A percentile compares a stretch with the other conserved stretches of the same genome.
Conservation (phyloP, 441 rosid species). For the Isatis lusitanica region DNA sequence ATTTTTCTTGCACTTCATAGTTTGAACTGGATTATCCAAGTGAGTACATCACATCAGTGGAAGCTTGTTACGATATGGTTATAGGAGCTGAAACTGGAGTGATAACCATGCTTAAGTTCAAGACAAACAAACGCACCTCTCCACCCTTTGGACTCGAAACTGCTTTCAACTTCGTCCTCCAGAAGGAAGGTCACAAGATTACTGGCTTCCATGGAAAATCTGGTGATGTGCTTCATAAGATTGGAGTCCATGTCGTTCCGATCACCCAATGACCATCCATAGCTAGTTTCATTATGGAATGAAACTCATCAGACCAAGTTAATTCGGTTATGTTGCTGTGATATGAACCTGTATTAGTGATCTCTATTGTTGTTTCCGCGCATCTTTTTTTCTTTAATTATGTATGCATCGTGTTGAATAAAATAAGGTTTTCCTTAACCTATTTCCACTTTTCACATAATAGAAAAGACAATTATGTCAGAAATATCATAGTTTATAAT, state of each 20-base stretch:
- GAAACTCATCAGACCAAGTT: neutral
- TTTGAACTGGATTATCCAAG: constrained; percentile 14
- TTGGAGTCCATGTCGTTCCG: constrained; percentile 28
- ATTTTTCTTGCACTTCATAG: neutral
- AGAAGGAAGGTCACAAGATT: constrained; percentile 20
- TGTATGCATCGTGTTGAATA: neutral
- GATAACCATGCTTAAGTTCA: constrained; percentile 26
- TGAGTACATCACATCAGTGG: constrained; percentile 20
- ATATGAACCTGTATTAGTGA: neutral
- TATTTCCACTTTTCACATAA: neutral
- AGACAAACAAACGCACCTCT: constrained; percentile 29
- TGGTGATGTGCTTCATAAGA: neutral
- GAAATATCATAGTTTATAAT: too few relatives aligned
- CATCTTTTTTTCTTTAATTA: neutral
- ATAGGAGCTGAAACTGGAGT: constrained; percentile 11
- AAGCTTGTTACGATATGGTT: constrained; percentile 11
- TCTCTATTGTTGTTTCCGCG: neutral
- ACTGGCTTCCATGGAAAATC: constrained; percentile 13
- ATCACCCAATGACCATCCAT: neutral
- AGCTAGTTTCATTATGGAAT: neutral
- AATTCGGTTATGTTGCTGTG: neutral
- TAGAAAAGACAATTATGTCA: neutral
- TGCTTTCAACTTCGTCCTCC: neutral
- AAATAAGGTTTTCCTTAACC: neutral
- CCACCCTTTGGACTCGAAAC: constrained; percentile 20